phyloP scores from a whole-genome alignment of 306 rosid species.

The Senna siamea region DNA sequence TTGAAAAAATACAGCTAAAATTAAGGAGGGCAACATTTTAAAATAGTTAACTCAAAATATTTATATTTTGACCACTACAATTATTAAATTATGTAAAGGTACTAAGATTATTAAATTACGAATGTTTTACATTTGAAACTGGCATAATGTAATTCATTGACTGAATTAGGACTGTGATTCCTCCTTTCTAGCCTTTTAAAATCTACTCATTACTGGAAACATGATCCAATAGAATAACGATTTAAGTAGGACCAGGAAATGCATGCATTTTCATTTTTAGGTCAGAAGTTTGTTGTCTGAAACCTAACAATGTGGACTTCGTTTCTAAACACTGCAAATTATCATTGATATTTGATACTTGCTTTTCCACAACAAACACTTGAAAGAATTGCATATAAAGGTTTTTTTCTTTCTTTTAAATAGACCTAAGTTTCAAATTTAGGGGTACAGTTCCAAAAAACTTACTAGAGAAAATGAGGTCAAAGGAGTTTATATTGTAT shows the following conservation, averaged over 20 bases:
- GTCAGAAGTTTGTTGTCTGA: background rate
- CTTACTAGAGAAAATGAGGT: background rate
- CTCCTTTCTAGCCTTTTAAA: background rate
- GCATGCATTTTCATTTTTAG: background rate
- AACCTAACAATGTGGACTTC: background rate
- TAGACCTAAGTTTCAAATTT: background rate
- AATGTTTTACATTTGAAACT: no score
- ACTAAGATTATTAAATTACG: no score
- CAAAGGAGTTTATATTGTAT: conserved; percentile 2
- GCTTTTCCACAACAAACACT: background rate
- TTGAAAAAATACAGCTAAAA: no score
- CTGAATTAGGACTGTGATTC: no score
- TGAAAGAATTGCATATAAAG: background rate
- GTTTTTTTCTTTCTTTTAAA: background rate
- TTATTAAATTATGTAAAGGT: no score
- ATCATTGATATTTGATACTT: background rate
- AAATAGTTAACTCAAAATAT: no score
- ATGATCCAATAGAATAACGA: background rate
- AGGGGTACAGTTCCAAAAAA: background rate
- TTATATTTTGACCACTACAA: no score
- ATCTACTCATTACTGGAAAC: background rate
- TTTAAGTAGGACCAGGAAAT: background rate
- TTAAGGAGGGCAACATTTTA: no score
- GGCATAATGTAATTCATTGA: no score
- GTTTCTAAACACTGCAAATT: no score